These are phyloP conservation scores for Euryodendron excelsum DNA, from an alignment of 148 eudicot genomes.

Conservation along the genomic window DNA sequence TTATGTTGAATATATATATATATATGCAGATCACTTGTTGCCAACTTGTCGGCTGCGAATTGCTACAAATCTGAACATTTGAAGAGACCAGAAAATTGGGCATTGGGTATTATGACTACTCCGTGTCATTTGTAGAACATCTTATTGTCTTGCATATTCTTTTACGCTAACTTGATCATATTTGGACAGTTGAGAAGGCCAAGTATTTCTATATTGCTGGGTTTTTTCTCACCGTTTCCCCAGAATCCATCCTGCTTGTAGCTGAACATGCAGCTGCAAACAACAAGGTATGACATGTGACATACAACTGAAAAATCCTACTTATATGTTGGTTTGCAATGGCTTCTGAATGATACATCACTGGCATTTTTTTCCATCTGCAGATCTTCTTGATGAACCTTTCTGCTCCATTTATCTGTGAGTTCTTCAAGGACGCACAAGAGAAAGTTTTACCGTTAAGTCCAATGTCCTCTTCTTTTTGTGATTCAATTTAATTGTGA, in stretches of 20 bases:
- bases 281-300: slow-evolving; percentile 61
- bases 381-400: slow-evolving; percentile 87
- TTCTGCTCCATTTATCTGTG: slow-evolving; percentile 95
- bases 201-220: slow-evolving; percentile 92
- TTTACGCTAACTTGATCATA: background rate
- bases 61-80: slow-evolving; percentile 94
- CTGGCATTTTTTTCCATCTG: slow-evolving; percentile 5
- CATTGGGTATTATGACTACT: slow-evolving; percentile 51
- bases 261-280: slow-evolving; percentile 98
- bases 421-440: slow-evolving; percentile 88
- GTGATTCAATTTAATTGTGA: background rate
- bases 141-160: background rate
- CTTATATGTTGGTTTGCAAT: background rate
- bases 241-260: slow-evolving; percentile 83
- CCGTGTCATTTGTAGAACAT: slow-evolving; percentile 4
- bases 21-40: slow-evolving; percentile 74
- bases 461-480: slow-evolving; percentile 16
- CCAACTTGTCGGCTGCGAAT: slow-evolving; percentile 95
- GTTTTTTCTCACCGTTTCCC: slow-evolving; percentile 95
- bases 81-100: slow-evolving; percentile 95
- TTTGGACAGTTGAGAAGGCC: slow-evolving; percentile 88
- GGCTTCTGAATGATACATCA: slow-evolving; percentile 9
- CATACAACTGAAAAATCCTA: background rate
- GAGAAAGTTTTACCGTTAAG: slow-evolving; percentile 86
- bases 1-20: slow-evolving; percentile 6